A percentile compares a stretch with the other conserved stretches of the same genome.
Evolutionary conservation across 1,284 basidiomycete genomes (phyloP).

Genomic region (Cutaneotrichosporon cutaneum): DNA sequence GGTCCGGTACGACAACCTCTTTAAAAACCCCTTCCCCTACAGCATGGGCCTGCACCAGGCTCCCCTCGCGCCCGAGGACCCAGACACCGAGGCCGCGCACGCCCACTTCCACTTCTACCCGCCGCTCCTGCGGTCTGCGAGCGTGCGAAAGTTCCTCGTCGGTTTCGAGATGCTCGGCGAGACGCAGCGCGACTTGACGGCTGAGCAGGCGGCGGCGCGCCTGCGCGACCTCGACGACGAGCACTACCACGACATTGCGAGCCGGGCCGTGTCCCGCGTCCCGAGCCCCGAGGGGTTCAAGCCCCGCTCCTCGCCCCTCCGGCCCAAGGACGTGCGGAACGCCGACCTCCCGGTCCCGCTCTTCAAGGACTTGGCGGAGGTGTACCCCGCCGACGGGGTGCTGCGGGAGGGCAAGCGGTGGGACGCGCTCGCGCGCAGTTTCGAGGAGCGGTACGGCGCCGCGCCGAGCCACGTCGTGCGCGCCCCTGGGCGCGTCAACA

Average conservation of each 20-base stretch:
- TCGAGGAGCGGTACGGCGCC: conserved; percentile 64
- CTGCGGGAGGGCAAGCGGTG: conserved; percentile 56
- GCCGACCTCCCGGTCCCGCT: conserved; percentile 63
- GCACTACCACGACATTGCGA: conserved; percentile 57
- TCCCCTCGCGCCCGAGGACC: conserved; percentile 58
- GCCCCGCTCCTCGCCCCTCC: not conserved
- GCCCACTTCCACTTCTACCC: conserved; percentile 88
- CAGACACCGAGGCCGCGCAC: conserved; percentile 61
- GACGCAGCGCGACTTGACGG: conserved; percentile 83
- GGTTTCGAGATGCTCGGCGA: conserved; percentile 95
- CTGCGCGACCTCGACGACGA: conserved; percentile 60
- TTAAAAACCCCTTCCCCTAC: conserved; percentile 85
- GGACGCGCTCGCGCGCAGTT: conserved; percentile 64
- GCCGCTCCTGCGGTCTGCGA: conserved; percentile 77
- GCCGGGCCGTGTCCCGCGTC: not conserved
- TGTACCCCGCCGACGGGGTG: conserved; percentile 56
- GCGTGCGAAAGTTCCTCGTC: conserved; percentile 85
- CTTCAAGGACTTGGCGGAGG: conserved; percentile 62
- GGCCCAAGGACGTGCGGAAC: conserved; percentile 41
- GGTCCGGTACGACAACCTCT: conserved; percentile 79
- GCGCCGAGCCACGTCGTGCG: conserved; percentile 69
- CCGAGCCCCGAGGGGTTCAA: not conserved
- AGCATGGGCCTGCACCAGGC: conserved; percentile 91
- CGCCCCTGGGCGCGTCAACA: conserved; percentile 81
- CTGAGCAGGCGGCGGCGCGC: conserved; percentile 78